phyloP scores from a whole-genome alignment of 768 basidiomycete genomes.

The Tephrocybe sp. region DNA sequence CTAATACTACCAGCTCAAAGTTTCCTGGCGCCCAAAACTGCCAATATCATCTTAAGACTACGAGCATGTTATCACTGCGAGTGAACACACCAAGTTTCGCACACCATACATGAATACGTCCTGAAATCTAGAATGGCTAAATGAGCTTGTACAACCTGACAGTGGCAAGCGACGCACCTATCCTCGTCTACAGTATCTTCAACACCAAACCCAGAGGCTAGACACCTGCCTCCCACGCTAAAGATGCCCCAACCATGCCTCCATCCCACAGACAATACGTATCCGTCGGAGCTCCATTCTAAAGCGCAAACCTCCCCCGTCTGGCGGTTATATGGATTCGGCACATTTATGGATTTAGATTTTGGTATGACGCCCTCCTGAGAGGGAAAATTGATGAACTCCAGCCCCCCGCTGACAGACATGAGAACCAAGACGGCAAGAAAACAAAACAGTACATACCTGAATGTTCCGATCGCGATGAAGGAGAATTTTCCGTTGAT shows the following conservation, averaged over 20 bases:
- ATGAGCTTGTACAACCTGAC: constrained; percentile 9
- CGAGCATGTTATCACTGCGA: too few species aligned
- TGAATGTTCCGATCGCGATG: constrained; percentile 74
- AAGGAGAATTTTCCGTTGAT: constrained; percentile 83
- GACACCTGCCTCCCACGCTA: constrained; percentile 85
- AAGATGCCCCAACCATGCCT: constrained; percentile 87
- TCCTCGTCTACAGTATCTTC: constrained; percentile 60
- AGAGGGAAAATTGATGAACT: constrained; percentile 69
- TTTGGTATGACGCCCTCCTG: constrained; percentile 55
- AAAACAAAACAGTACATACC: constrained; percentile 37
- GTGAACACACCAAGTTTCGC: constrained; percentile 59
- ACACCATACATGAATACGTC: constrained; percentile 89
- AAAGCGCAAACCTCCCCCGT: constrained; percentile 66
- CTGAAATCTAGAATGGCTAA: constrained; percentile 49
- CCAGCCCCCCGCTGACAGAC: constrained; percentile 62
- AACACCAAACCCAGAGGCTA: constrained; percentile 74
- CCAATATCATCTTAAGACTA: constrained; percentile 4
- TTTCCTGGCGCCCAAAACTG: constrained; percentile 96
- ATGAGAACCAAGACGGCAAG: constrained; percentile 1
- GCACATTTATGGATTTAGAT: constrained; percentile 63
- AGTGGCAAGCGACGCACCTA: constrained; percentile 34
- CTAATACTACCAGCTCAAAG: constrained; percentile 81
- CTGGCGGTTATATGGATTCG: constrained; percentile 56
- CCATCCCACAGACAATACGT: constrained; percentile 93
- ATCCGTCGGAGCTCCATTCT: constrained; percentile 96